Percentiles rank a stretch among this genome's conserved stretches.
Conservation (phyloP, 208 protist species). For the Acanthamoeba triangularis region DNA sequence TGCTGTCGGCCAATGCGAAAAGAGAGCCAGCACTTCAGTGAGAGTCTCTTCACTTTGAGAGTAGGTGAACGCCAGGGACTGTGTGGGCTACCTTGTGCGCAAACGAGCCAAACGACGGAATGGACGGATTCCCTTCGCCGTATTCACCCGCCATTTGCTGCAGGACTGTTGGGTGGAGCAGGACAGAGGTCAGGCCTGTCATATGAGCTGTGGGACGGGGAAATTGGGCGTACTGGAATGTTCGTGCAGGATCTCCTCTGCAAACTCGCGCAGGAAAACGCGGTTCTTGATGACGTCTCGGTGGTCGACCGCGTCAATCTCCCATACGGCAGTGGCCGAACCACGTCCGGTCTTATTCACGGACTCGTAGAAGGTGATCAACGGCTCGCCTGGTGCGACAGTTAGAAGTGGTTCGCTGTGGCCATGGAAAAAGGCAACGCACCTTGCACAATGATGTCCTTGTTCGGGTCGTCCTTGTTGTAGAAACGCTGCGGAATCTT, state of each 20-base stretch:
- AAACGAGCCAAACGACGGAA: neutral
- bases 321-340: slow-evolving; percentile 30
- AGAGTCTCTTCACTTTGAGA: neutral
- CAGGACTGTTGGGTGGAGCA: neutral
- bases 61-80: neutral
- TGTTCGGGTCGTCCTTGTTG: slow-evolving; percentile 27
- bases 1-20: neutral
- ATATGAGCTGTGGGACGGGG: neutral
- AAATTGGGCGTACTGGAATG: neutral
- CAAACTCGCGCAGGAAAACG: slow-evolving; percentile 51
- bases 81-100: neutral
- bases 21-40: neutral
- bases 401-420: neutral
- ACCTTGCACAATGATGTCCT: neutral
- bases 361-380: slow-evolving; percentile 42
- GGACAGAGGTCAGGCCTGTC: too few relatives aligned
- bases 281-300: slow-evolving; percentile 19
- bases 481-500: slow-evolving; percentile 51
- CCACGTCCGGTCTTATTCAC: neutral
- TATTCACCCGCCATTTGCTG: neutral
- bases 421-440: too few relatives aligned
- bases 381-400: neutral
- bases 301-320: slow-evolving; percentile 42
- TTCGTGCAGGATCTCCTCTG: slow-evolving; percentile 38
- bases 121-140: neutral